Base-by-base conservation (phyloP, 2,329 filamentous ascomycete genomes). In the Penicillium sp. region DNA sequence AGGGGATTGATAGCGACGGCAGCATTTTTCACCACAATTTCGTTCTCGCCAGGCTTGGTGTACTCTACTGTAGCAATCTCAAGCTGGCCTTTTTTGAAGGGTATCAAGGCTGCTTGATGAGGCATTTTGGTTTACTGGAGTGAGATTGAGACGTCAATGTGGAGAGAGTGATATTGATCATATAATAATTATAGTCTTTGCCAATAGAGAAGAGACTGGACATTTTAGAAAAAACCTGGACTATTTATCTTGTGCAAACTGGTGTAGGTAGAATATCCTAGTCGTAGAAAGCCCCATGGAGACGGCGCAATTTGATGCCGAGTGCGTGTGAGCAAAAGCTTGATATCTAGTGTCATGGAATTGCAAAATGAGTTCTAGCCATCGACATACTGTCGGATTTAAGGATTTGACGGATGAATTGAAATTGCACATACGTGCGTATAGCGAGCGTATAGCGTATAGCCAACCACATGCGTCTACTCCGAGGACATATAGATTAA, bases 1-100 rank as follows among this genome's bases (percentile, higher is more conserved):
- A 67, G 45, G 14, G 64, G 64, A 35, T 65, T 65, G 55, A 66
- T 62, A 2, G 64, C 62, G 21, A 65, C 55, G 16, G 64, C 64
- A 18, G 52, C 42, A 58, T 61, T 65, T 33, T 58, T 60, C 40
- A 66, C 55, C 11, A 64, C 38, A 14, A 65, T 54, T 42, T 66
- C 55, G 24, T 55, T 60, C 43, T 40, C 45, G 18, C 52, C 57
- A 3, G 50, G 50, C 11, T 33, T 12, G 14, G 43, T 47, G 30
- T 47, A 47, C 7, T 56, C 51, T 4, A 33, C 51, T 6, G 35
- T n/a, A 3, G 47, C 33, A 14, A 60, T 28, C 16, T 51, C 54
- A 18, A 60, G 45, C 20, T 42, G 53, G 16, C n/a, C 26, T n/a
- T 38, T 43, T 30, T 50, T 50, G 11, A 46, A 28, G 6, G 55